Base-by-base conservation (phyloP, 805 yeast genomes). In the Myxozyma neotropica region DNA sequence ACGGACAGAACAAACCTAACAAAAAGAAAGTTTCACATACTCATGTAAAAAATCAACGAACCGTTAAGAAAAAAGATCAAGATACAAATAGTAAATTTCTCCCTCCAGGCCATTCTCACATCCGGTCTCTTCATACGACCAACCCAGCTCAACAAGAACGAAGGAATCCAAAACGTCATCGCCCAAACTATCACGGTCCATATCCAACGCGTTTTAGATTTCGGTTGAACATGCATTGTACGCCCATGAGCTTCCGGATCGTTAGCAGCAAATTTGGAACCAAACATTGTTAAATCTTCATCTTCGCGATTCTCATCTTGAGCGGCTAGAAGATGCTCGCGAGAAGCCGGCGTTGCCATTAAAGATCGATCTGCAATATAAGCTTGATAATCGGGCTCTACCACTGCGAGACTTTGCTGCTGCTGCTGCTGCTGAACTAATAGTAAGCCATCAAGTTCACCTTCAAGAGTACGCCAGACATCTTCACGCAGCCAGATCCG, bases 41-140 rank as follows among this genome's bases (percentile, higher is more conserved):
- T 76, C 79, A 76, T 75, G 65, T 76, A 76, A 60, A 76, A 76
- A n/a, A 75, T 72, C 47, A 76, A 70, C 13, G 69, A 76, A 0
- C 68, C 73, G 53, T 77, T 77, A 46, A 77, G 53, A 19, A 76
- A 61, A 27, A 69, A 56, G 31, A 76, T 76, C 21, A 76, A 39
- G 27, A 68, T 63, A 56, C 75, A 77, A 27, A 76, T 72, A 1
- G 69, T 73, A 2, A 76, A 33, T 61, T 76, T 76, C 55, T 76
- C 79, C 38, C 79, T 68, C 79, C 79, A 76, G 1, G 79, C 79
- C 66, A 75, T 68, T 4, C 79, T 69, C 24, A 77, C 76, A 29
- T 76, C 78, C 3, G 71, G 69, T 8, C 79, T 69, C 49, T 70
- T 70, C 79, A 77, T 77, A 17, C 76, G 66, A 8, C 76, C 75